Percentiles rank a stretch among this genome's conserved stretches.
Conservation (phyloP, 257 asterid genomes). For the Salvia miltiorrhiza region DNA sequence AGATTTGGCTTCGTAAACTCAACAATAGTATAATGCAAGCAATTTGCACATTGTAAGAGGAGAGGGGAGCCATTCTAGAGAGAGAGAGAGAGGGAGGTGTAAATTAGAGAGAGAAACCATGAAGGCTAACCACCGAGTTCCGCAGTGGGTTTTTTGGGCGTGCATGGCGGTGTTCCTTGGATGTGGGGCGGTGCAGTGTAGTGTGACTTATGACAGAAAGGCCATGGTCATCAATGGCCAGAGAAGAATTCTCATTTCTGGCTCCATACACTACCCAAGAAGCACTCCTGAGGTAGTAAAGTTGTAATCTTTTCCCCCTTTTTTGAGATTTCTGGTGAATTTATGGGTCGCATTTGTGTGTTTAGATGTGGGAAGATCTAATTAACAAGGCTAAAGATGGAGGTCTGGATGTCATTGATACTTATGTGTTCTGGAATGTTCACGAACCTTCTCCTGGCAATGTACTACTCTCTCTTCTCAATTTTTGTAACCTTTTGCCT, state of each 20-base stretch:
- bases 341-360: slow-evolving; percentile 12
- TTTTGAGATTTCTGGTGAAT: neutral
- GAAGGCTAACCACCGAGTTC: slow-evolving; percentile 32
- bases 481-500: slow-evolving; percentile 4
- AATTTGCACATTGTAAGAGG: slow-evolving; percentile 11
- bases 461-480: slow-evolving; percentile 36
- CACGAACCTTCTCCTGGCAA: slow-evolving; percentile 84
- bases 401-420: slow-evolving; percentile 82
- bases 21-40: no score
- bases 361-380: slow-evolving; percentile 90
- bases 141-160: slow-evolving; percentile 45
- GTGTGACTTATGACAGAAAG: slow-evolving; percentile 71
- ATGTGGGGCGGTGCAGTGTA: slow-evolving; percentile 51
- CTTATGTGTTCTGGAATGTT: slow-evolving; percentile 88
- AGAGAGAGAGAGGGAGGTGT: slow-evolving; percentile 17
- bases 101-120: slow-evolving; percentile 24
- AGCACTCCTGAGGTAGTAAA: slow-evolving; percentile 85
- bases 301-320: neutral
- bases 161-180: slow-evolving; percentile 45
- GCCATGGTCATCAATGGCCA: slow-evolving; percentile 67
- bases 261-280: slow-evolving; percentile 91
- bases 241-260: slow-evolving; percentile 79
- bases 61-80: slow-evolving; percentile 14
- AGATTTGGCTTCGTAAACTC: slow-evolving; percentile 27
- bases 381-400: slow-evolving; percentile 86